Conservation (phyloP, 176 grass and related monocot genomes). For the Carex pumila region DNA sequence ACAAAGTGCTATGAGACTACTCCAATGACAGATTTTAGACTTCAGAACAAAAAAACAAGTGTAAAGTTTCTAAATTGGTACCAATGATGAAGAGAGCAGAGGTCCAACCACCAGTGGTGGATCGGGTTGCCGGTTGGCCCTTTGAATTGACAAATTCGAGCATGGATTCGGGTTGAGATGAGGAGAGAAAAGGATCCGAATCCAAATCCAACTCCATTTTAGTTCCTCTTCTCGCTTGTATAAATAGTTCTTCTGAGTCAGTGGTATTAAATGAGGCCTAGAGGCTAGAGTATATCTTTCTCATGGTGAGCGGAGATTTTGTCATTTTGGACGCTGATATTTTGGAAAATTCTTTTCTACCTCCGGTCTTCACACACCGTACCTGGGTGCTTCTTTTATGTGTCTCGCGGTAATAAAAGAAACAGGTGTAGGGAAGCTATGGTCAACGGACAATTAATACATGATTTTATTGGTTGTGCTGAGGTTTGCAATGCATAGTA, state of each 20-base stretch:
- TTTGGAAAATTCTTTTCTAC: neutral
- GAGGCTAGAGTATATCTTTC: neutral
- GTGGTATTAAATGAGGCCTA: neutral
- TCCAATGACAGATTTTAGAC: neutral
- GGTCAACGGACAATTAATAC: neutral
- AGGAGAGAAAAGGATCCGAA: constrained; percentile 4
- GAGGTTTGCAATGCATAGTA: neutral
- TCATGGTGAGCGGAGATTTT: neutral
- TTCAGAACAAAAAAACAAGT: neutral
- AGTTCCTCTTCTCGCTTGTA: neutral
- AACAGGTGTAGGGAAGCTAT: neutral
- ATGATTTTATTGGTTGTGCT: neutral
- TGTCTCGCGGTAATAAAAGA: neutral
- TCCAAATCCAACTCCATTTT: neutral
- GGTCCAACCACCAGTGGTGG: constrained; percentile 68
- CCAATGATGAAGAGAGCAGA: constrained; percentile 70
- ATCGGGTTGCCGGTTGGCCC: constrained; percentile 30
- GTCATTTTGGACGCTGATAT: neutral
- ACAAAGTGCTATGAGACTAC: neutral
- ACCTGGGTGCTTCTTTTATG: neutral
- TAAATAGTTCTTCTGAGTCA: neutral
- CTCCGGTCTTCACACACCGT: neutral
- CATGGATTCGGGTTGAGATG: neutral
- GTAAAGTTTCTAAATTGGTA: constrained; percentile 2
- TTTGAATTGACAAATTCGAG: constrained; percentile 39